These are phyloP conservation scores for Tagetes patula DNA, from an alignment of 129 eudicot genomes.

Conservation along the genomic window DNA sequence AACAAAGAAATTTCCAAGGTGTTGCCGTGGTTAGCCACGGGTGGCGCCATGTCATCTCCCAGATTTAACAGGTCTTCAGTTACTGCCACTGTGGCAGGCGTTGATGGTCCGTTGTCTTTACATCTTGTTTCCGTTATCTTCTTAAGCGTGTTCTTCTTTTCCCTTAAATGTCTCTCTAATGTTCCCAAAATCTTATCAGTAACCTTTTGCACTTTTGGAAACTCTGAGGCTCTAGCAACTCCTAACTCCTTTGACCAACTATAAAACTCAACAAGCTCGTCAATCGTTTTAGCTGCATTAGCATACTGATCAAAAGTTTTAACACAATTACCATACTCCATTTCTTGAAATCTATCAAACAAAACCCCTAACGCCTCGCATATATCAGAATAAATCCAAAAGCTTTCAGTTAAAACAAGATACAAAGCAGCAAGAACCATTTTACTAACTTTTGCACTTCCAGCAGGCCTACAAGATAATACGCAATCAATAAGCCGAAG, in stretches of 20 bases:
- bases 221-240: slow-evolving; percentile 54
- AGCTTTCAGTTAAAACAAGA: slow-evolving; percentile 60
- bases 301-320: slow-evolving; percentile 64
- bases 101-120: slow-evolving; percentile 28
- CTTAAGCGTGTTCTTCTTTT: slow-evolving; percentile 40
- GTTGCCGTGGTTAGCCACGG: slow-evolving; percentile 55
- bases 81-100: slow-evolving; percentile 5
- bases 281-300: slow-evolving; percentile 60
- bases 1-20: slow-evolving; percentile 58
- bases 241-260: slow-evolving; percentile 62
- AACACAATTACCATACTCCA: slow-evolving; percentile 59
- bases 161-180: slow-evolving; percentile 56
- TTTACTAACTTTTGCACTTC: slow-evolving; percentile 54
- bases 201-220: slow-evolving; percentile 52
- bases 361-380: slow-evolving; percentile 50
- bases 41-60: slow-evolving; percentile 46
- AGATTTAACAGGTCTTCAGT: slow-evolving; percentile 54
- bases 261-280: slow-evolving; percentile 54
- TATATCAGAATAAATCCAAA: slow-evolving; percentile 56
- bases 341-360: slow-evolving; percentile 45
- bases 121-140: slow-evolving; percentile 31
- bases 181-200: slow-evolving; percentile 54
- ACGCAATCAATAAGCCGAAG: slow-evolving; percentile 60
- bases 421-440: slow-evolving; percentile 53
- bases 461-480: slow-evolving; percentile 65